These are phyloP conservation scores for Whalleya microplaca DNA, from an alignment of 2,329 filamentous ascomycete species.

Conservation along the genomic window DNA sequence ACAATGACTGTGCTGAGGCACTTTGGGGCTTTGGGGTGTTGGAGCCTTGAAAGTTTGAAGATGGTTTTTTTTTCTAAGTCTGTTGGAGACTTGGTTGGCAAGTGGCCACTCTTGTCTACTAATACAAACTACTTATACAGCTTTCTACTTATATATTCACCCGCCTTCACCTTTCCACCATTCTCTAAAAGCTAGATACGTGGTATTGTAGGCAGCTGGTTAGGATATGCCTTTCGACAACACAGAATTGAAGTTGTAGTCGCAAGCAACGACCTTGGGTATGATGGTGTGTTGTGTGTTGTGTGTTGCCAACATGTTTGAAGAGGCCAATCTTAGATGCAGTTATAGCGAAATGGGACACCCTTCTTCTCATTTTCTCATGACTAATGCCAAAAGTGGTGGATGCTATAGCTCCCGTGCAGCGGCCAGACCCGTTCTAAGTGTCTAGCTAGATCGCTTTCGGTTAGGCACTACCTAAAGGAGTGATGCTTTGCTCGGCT, in stretches of 20 bases:
- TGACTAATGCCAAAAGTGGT: slow-evolving; percentile 21
- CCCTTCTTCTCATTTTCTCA: slow-evolving; percentile 3
- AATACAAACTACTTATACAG: not conserved
- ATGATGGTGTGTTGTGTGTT: slow-evolving; percentile 11
- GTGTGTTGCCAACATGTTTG: slow-evolving; percentile 12
- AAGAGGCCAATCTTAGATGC: slow-evolving; percentile 18
- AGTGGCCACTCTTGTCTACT: not conserved
- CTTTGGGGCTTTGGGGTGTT: no score
- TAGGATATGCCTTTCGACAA: no score
- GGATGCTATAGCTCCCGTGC: slow-evolving; percentile 23
- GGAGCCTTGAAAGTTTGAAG: not conserved
- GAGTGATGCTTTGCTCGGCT: slow-evolving; percentile 18
- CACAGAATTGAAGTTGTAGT: slow-evolving; percentile 16
- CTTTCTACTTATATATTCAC: not conserved
- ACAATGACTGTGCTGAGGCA: no score
- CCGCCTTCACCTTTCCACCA: not conserved
- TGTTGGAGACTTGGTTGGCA: not conserved
- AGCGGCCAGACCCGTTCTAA: slow-evolving; percentile 28
- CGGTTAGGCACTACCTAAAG: slow-evolving; percentile 21
- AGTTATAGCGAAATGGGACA: slow-evolving; percentile 13
- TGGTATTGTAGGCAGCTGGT: not conserved
- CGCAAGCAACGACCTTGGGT: slow-evolving; percentile 10
- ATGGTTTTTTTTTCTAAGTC: not conserved
- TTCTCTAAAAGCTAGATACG: not conserved
- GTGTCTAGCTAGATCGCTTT: slow-evolving; percentile 19